Evolutionary conservation across 305 asterid genomes (phyloP).

Genomic region (Fraxinus velutina): DNA sequence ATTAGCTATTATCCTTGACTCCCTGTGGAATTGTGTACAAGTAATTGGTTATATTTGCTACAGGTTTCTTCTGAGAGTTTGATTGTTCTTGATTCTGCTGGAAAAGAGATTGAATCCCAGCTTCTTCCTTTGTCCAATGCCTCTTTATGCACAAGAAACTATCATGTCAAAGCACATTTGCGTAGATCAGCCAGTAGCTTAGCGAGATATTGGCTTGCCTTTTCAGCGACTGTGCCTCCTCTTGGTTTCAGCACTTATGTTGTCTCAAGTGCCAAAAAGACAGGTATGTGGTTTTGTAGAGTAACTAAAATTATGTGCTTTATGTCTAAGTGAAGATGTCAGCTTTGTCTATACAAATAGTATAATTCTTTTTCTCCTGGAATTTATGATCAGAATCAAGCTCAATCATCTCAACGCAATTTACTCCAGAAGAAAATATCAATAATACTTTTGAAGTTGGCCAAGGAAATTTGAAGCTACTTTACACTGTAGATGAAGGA

Average conservation of each 20-base stretch:
- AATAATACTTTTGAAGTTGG: constrained; percentile 52
- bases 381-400: constrained; percentile 32
- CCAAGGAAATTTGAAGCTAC: constrained; percentile 54
- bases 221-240: constrained; percentile 65
- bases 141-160: constrained; percentile 38
- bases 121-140: constrained; percentile 51
- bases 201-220: constrained; percentile 59
- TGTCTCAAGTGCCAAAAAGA: constrained; percentile 40
- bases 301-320: background rate
- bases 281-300: constrained; percentile 32
- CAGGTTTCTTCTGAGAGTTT: constrained; percentile 63
- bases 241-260: constrained; percentile 77
- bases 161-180: constrained; percentile 55
- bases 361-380: constrained; percentile 9
- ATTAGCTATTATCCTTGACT: constrained; percentile 11
- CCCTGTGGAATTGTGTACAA: constrained; percentile 3
- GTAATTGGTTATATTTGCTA: constrained; percentile 25
- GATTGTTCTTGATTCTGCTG: constrained; percentile 62
- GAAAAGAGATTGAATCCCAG: constrained; percentile 67
- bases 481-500: constrained; percentile 42
- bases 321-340: background rate
- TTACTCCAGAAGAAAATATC: constrained; percentile 38
- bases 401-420: constrained; percentile 37
- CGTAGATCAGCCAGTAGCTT: constrained; percentile 47
- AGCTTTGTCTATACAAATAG: constrained; percentile 4